Evolutionary conservation across 345 rosid genomes (phyloP).

Genomic region (Hevea brasiliensis): DNA sequence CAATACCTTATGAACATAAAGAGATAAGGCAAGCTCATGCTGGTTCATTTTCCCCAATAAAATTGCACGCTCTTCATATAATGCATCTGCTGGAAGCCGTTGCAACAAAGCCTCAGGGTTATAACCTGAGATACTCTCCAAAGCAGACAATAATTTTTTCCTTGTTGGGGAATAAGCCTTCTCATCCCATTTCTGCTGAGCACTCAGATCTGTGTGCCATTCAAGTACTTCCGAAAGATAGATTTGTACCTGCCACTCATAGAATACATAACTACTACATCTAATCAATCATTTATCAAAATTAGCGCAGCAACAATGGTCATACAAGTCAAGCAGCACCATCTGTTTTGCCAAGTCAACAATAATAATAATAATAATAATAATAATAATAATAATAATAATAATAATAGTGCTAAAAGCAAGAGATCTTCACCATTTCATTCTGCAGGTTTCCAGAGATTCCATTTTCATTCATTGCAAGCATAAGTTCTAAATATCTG

Average conservation of each 20-base stretch:
- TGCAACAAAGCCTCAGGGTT: conserved; percentile 78
- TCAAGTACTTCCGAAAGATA: conserved; percentile 93
- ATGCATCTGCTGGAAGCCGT: conserved; percentile 85
- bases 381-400: neutral
- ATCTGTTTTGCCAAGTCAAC: neutral
- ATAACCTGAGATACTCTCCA: conserved; percentile 89
- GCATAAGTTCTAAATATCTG: conserved; percentile 94
- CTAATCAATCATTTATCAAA: neutral
- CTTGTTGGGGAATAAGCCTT: conserved; percentile 77
- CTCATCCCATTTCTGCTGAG: conserved; percentile 88
- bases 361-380: too few species aligned
- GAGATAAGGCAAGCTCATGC: conserved; percentile 93
- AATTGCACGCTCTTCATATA: conserved; percentile 94
- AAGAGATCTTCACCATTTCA: conserved; percentile 98
- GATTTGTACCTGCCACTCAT: conserved; percentile 73
- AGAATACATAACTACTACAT: neutral
- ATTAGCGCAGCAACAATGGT: neutral
- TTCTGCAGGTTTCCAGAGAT: conserved; percentile 93
- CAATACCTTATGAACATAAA: conserved; percentile 93
- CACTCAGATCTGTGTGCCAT: conserved; percentile 63
- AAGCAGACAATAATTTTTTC: conserved; percentile 85
- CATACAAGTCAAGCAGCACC: neutral
- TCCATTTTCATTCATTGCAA: conserved; percentile 85
- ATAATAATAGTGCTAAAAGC: neutral
- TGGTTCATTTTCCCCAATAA: conserved; percentile 94